phyloP scores from a whole-genome alignment of 2,329 filamentous ascomycete genomes.

The Penicillium sp. region DNA sequence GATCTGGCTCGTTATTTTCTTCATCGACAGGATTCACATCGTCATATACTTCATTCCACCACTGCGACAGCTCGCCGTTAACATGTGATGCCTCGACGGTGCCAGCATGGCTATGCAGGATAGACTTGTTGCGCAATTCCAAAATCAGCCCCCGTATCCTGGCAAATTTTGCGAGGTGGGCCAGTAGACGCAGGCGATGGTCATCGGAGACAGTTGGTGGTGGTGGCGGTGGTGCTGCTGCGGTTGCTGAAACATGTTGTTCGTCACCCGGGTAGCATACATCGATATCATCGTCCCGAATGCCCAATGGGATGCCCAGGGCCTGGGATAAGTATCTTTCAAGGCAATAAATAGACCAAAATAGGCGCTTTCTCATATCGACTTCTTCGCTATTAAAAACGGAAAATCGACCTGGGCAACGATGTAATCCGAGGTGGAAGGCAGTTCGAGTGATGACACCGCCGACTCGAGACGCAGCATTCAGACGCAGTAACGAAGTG shows the following conservation, averaged over 20 bases:
- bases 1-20: not conserved
- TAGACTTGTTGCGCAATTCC: constrained; percentile 58
- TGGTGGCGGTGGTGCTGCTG: no score
- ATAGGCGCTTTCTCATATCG: constrained; percentile 56
- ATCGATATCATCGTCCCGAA: constrained; percentile 62
- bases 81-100: constrained; percentile 51
- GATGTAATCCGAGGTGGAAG: constrained; percentile 63
- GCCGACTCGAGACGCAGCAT: constrained; percentile 60
- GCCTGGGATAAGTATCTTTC: constrained; percentile 62
- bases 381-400: constrained; percentile 55
- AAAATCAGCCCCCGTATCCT: constrained; percentile 56
- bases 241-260: constrained; percentile 38
- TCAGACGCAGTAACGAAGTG: constrained; percentile 60
- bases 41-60: constrained; percentile 60
- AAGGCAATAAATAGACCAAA: constrained; percentile 62
- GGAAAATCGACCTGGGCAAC: constrained; percentile 58
- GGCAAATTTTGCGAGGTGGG: constrained; percentile 53
- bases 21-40: constrained; percentile 47
- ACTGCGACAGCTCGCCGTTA: constrained; percentile 55
- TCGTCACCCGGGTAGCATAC: constrained; percentile 60
- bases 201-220: not conserved
- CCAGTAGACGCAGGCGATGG: constrained; percentile 42
- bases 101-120: constrained; percentile 51
- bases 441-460: constrained; percentile 60
- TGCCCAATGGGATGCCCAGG: constrained; percentile 58